phyloP scores from a whole-genome alignment of 345 rosid genomes.

The Passiflora organensis region DNA sequence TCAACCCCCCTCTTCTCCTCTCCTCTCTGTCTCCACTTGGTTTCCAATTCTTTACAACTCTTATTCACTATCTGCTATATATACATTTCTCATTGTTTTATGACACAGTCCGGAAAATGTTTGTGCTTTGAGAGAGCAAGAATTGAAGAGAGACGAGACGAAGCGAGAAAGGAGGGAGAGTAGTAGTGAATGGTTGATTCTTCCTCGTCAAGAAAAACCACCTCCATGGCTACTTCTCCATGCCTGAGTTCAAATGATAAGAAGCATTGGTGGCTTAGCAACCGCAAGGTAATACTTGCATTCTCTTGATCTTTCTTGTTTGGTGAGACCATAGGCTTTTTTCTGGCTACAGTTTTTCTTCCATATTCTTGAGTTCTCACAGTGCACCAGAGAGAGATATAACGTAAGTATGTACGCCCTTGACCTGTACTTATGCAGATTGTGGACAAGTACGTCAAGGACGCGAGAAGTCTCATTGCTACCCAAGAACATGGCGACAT shows the following conservation, averaged over 20 bases:
- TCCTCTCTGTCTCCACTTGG: conserved; percentile 16
- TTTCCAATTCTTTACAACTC: conserved; percentile 25
- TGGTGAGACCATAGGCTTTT: neutral
- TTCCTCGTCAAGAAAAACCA: conserved; percentile 17
- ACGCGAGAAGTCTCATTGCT: conserved; percentile 64
- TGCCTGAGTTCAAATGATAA: conserved; percentile 32
- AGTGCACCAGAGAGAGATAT: too few relatives aligned
- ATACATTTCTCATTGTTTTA: conserved; percentile 11
- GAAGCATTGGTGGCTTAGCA: conserved; percentile 90
- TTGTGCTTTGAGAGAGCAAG: conserved; percentile 15
- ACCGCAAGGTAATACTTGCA: conserved; percentile 50
- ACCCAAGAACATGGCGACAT: conserved; percentile 55
- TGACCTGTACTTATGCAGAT: conserved; percentile 32
- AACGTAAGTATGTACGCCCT: too few relatives aligned
- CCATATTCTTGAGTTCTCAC: too few relatives aligned
- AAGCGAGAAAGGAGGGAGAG: conserved; percentile 4
- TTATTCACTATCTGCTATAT: conserved; percentile 25
- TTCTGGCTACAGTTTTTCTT: too few relatives aligned
- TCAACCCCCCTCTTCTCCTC: conserved; percentile 11
- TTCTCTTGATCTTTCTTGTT: neutral
- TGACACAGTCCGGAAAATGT: conserved; percentile 24
- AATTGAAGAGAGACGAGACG: too few relatives aligned
- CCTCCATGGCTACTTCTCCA: conserved; percentile 42
- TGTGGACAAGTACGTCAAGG: conserved; percentile 68
- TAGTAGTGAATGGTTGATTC: conserved; percentile 20